Conservation (phyloP, 768 basidiomycete genomes). For the Russula dissimulans region DNA sequence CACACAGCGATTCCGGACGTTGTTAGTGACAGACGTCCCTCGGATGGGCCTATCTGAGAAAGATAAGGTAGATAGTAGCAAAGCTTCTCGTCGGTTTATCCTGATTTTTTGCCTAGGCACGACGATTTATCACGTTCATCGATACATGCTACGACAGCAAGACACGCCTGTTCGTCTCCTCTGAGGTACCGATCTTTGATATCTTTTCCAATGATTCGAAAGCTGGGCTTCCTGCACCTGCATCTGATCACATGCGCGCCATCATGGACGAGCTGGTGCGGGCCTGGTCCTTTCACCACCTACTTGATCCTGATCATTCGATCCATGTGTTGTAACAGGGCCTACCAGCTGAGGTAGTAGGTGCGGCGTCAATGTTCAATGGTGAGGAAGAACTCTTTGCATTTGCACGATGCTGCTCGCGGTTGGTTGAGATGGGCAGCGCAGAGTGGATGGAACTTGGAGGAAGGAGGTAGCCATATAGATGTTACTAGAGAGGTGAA, state of each 20-base stretch:
- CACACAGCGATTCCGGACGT: constrained; percentile 75
- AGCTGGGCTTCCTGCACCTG: constrained; percentile 30
- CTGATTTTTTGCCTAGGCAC: constrained; percentile 42
- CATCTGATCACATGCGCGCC: constrained; percentile 81
- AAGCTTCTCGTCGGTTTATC: not conserved
- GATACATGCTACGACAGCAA: constrained; percentile 95
- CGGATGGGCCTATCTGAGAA: constrained; percentile 82
- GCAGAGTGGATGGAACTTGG: constrained; percentile 66
- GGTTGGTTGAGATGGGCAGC: constrained; percentile 85
- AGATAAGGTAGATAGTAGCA: constrained; percentile 54
- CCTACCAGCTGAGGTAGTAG: constrained; percentile 64
- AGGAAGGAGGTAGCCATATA: constrained; percentile 18
- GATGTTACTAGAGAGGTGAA: not conserved
- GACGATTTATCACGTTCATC: constrained; percentile 95
- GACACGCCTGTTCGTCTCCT: constrained; percentile 88
- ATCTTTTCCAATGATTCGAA: constrained; percentile 71
- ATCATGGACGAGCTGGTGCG: constrained; percentile 92
- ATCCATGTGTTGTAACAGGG: constrained; percentile 40
- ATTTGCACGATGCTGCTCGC: constrained; percentile 86
- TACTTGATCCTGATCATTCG: not conserved
- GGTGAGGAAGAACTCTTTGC: constrained; percentile 98
- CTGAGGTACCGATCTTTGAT: constrained; percentile 84
- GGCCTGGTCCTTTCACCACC: not conserved
- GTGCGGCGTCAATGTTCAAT: constrained; percentile 82
- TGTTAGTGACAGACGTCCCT: constrained; percentile 82